A percentile compares a stretch with the other conserved stretches of the same genome.
phyloP scores from a whole-genome alignment of 306 rosid species.

The Cucumis melo region DNA sequence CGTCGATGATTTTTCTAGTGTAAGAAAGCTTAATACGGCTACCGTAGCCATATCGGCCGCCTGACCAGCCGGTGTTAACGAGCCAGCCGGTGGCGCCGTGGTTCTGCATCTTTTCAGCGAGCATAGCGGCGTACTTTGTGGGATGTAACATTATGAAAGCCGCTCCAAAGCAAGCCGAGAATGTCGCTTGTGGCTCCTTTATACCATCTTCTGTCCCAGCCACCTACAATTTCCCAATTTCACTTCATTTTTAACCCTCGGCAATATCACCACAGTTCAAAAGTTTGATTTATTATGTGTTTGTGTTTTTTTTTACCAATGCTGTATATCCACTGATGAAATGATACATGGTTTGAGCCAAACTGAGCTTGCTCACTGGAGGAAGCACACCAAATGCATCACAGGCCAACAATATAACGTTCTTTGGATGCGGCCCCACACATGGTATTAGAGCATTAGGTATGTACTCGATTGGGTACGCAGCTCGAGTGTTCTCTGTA shows the following conservation, averaged over 20 bases:
- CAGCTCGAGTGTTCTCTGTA: slow-evolving; percentile 83
- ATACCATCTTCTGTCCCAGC: slow-evolving; percentile 90
- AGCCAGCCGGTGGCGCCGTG: slow-evolving; percentile 93
- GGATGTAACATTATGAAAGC: slow-evolving; percentile 90
- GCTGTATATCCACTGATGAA: slow-evolving; percentile 95
- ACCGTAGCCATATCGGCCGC: slow-evolving; percentile 71
- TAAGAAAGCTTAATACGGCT: slow-evolving; percentile 55
- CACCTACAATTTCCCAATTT: slow-evolving; percentile 24
- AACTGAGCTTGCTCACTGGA: slow-evolving; percentile 72
- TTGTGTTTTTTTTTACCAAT: slow-evolving; percentile 23
- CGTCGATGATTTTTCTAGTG: slow-evolving; percentile 73
- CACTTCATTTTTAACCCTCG: not conserved
- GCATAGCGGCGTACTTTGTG: slow-evolving; percentile 86
- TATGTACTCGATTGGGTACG: slow-evolving; percentile 81
- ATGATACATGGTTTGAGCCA: slow-evolving; percentile 92
- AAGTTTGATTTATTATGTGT: not conserved
- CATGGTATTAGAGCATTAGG: slow-evolving; percentile 82
- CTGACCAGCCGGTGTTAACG: slow-evolving; percentile 95
- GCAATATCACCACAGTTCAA: not conserved
- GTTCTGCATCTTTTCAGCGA: slow-evolving; percentile 68
- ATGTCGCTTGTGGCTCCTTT: slow-evolving; percentile 82
- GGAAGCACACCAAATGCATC: slow-evolving; percentile 95
- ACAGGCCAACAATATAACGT: slow-evolving; percentile 80
- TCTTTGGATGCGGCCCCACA: slow-evolving; percentile 85
- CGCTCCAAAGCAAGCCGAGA: slow-evolving; percentile 92